These are phyloP conservation scores for Suhomyces xylopsoci DNA, from an alignment of 805 yeast species.

Conservation along the genomic window DNA sequence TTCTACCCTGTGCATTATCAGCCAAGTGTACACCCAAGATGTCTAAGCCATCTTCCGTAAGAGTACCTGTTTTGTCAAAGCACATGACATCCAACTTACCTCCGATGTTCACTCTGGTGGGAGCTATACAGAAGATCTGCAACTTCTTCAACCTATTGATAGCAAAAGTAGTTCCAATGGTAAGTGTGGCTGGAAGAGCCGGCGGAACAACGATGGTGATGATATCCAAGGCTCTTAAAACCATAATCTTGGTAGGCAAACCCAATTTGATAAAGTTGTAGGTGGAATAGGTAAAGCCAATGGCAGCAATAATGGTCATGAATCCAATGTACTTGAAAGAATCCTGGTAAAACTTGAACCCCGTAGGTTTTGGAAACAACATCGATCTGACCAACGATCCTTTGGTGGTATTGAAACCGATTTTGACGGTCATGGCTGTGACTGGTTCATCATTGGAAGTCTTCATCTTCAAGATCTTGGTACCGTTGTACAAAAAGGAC, in stretches of 20 bases:
- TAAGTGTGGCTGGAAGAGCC: slow-evolving; percentile 94
- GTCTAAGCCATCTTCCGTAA: slow-evolving; percentile 95
- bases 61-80: slow-evolving; percentile 96
- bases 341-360: slow-evolving; percentile 89
- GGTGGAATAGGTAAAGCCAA: slow-evolving; percentile 85
- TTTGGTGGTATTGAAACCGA: slow-evolving; percentile 94
- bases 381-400: slow-evolving; percentile 92
- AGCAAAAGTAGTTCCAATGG: slow-evolving; percentile 95
- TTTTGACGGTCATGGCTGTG: slow-evolving; percentile 79
- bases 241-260: slow-evolving; percentile 62
- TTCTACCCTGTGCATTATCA: slow-evolving; percentile 39
- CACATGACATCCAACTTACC: slow-evolving; percentile 89
- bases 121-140: slow-evolving; percentile 84
- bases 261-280: slow-evolving; percentile 78
- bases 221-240: slow-evolving; percentile 86
- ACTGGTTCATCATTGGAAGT: slow-evolving; percentile 73
- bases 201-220: slow-evolving; percentile 98
- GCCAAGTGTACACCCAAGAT: slow-evolving; percentile 58
- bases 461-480: slow-evolving; percentile 81
- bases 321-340: slow-evolving; percentile 95
- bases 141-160: slow-evolving; percentile 62
- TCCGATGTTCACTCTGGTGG: slow-evolving; percentile 92
- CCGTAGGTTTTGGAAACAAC: slow-evolving; percentile 94
- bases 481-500: slow-evolving; percentile 82
- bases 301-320: slow-evolving; percentile 78